phyloP scores from a whole-genome alignment of 2,329 filamentous ascomycete genomes.

The Coniochaeta sp. region DNA sequence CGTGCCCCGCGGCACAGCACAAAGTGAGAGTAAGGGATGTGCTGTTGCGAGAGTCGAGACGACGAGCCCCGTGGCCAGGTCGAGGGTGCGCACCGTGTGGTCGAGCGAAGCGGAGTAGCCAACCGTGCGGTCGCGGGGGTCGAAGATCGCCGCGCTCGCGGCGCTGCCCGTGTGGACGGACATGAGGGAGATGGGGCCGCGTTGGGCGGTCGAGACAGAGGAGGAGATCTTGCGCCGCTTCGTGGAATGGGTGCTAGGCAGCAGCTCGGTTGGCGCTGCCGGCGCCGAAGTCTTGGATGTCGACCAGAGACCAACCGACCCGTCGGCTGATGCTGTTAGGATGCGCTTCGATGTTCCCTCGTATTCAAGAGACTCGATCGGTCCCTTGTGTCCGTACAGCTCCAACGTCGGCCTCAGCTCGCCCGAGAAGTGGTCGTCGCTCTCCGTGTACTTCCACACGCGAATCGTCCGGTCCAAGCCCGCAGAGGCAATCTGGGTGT shows the following conservation, averaged over 20 bases:
- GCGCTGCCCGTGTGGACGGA: slow-evolving; percentile 60
- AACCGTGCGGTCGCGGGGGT: slow-evolving; percentile 75
- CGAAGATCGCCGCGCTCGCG: slow-evolving; percentile 77
- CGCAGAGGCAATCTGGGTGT: slow-evolving; percentile 71
- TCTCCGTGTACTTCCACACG: slow-evolving; percentile 81
- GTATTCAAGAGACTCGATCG: slow-evolving; percentile 65
- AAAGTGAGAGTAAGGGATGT: slow-evolving; percentile 74
- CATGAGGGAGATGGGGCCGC: slow-evolving; percentile 72
- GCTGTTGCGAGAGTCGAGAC: slow-evolving; percentile 80
- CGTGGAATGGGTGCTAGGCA: slow-evolving; percentile 59
- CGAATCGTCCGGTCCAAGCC: slow-evolving; percentile 80
- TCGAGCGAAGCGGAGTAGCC: slow-evolving; percentile 90
- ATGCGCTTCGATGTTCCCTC: slow-evolving; percentile 64
- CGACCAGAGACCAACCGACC: slow-evolving; percentile 82
- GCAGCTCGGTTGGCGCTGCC: slow-evolving; percentile 59
- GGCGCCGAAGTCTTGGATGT: slow-evolving; percentile 71
- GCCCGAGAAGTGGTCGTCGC: slow-evolving; percentile 50
- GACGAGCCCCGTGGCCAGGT: slow-evolving; percentile 71
- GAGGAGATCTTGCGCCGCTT: slow-evolving; percentile 69
- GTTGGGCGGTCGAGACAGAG: slow-evolving; percentile 50
- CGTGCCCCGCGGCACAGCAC: slow-evolving; percentile 60
- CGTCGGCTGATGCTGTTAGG: slow-evolving; percentile 78
- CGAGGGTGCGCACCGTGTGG: slow-evolving; percentile 84
- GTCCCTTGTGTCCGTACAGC: slow-evolving; percentile 73
- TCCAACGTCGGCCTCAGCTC: slow-evolving; percentile 68